Evolutionary conservation across 2,329 filamentous ascomycete genomes (phyloP).

Genomic region (Diplodia corticola): DNA sequence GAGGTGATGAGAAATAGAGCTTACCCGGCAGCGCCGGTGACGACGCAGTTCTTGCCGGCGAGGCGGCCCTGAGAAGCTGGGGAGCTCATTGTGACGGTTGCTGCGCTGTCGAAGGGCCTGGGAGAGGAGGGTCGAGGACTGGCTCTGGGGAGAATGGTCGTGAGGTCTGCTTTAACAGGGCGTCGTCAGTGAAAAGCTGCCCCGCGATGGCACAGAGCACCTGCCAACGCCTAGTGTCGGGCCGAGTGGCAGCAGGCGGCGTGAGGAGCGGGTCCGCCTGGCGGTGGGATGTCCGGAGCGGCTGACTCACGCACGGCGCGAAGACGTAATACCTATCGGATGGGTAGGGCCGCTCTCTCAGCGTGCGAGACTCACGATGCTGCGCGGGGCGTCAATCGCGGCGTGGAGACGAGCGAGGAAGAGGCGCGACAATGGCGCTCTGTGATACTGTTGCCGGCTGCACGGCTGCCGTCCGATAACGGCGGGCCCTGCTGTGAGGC

Average conservation of each 20-base stretch:
- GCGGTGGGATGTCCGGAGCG: constrained; percentile 13
- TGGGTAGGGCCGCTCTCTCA: neutral
- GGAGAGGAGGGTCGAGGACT: constrained; percentile 20
- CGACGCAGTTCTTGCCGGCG: constrained; percentile 67
- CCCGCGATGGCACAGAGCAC: constrained; percentile 17
- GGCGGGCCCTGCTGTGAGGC: neutral
- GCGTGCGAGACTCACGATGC: neutral
- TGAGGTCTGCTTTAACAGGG: constrained; percentile 2
- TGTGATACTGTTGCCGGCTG: neutral
- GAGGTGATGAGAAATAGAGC: constrained; percentile 34
- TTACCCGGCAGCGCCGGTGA: constrained; percentile 86
- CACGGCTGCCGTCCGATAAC: constrained; percentile 12
- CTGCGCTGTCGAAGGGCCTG: constrained; percentile 21
- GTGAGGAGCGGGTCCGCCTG: constrained; percentile 9
- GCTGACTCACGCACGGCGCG: constrained; percentile 7
- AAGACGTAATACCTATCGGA: constrained; percentile 13
- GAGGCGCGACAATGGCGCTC: neutral
- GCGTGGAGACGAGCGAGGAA: neutral
- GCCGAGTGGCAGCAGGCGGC: constrained; percentile 2
- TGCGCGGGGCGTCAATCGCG: constrained; percentile 4
- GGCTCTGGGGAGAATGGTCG: neutral
- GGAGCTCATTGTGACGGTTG: constrained; percentile 42
- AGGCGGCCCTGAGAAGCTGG: constrained; percentile 48
- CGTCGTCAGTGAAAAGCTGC: constrained; percentile 16
- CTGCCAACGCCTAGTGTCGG: constrained; percentile 17